These are phyloP conservation scores for Phaseolus lunatus DNA, from an alignment of 306 rosid species.

Conservation along the genomic window DNA sequence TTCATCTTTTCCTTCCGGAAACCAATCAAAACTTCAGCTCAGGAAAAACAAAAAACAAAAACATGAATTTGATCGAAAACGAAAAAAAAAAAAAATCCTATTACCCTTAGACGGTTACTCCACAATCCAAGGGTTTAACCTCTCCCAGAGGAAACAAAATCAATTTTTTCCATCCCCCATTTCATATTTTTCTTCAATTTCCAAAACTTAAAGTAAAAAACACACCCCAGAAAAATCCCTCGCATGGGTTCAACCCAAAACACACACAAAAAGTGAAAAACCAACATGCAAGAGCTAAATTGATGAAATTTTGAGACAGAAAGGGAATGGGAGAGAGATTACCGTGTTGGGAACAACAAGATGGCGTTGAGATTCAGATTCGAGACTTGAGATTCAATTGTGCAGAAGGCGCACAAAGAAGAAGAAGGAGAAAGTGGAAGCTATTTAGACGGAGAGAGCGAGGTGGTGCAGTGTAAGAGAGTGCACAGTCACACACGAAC, in stretches of 20 bases:
- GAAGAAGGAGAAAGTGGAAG: not conserved
- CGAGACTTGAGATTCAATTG: slow-evolving; percentile 34
- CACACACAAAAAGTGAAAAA: not conserved
- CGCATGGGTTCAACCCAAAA: not conserved
- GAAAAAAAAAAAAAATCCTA: not conserved
- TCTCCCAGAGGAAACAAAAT: not conserved
- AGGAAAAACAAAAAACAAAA: not conserved
- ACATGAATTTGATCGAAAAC: not conserved
- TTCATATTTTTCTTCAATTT: not conserved
- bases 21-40: not conserved
- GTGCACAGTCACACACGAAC: slow-evolving; percentile 21
- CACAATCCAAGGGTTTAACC: slow-evolving; percentile 44
- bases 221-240: slow-evolving; percentile 7
- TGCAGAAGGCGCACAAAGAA: slow-evolving; percentile 12
- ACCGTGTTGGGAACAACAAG: slow-evolving; percentile 24
- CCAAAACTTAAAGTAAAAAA: not conserved
- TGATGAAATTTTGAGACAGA: not conserved
- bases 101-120: not conserved
- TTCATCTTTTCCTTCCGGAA: not conserved
- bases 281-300: not conserved
- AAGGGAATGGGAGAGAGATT: slow-evolving; percentile 11
- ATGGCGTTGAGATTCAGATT: slow-evolving; percentile 16
- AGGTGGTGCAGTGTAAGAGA: slow-evolving; percentile 40
- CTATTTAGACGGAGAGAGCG: slow-evolving; percentile 40
- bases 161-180: not conserved